Percentiles rank a stretch among this genome's conserved stretches.
Evolutionary conservation across 441 rosid genomes (phyloP).

Genomic region (Erodium chrysanthum): DNA sequence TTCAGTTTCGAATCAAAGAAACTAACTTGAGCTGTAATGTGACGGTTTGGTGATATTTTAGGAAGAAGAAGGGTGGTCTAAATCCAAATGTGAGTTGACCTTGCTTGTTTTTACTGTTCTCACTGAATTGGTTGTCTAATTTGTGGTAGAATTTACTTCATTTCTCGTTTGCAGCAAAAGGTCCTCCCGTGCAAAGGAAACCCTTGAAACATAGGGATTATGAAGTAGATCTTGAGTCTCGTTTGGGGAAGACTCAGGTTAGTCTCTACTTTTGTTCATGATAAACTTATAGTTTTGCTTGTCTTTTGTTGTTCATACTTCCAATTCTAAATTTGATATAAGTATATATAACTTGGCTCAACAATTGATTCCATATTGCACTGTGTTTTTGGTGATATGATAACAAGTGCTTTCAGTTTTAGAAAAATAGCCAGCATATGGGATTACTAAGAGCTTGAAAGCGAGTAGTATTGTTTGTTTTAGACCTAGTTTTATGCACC

Average conservation of each 20-base stretch:
- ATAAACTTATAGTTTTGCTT: background rate
- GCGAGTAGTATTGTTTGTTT: background rate
- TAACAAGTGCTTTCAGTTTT: background rate
- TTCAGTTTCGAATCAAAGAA: background rate
- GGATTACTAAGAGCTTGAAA: background rate
- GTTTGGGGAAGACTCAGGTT: constrained; percentile 90
- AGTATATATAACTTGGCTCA: background rate
- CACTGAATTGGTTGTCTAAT: background rate
- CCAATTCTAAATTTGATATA: background rate
- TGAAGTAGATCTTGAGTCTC: constrained; percentile 89
- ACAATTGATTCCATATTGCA: background rate
- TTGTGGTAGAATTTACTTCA: constrained; percentile 1
- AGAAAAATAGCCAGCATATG: background rate
- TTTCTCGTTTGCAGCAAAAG: constrained; percentile 47
- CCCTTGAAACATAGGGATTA: constrained; percentile 97
- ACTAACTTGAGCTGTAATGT: background rate
- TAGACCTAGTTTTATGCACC: background rate
- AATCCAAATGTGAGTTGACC: constrained; percentile 54
- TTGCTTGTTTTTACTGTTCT: background rate
- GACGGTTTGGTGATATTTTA: constrained; percentile 21
- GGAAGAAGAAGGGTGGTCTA: constrained; percentile 57
- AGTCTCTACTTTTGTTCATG: constrained; percentile 11
- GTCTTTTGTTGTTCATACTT: background rate
- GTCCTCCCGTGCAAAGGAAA: constrained; percentile 87
- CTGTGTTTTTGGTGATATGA: background rate